phyloP scores from a whole-genome alignment of 805 yeast species.

The Candida tibetensis region DNA sequence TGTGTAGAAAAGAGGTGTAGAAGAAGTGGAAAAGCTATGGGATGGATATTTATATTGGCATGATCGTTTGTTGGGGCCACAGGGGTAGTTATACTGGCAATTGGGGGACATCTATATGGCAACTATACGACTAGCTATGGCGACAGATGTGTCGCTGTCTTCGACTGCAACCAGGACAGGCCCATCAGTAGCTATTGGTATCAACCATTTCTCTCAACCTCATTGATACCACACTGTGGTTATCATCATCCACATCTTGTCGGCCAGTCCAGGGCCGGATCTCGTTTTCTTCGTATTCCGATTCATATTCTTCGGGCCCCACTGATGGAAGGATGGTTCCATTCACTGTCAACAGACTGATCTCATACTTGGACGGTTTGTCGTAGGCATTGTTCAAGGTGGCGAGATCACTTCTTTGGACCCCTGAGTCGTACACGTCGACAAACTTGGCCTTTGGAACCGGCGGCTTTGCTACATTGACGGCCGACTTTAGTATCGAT shows the following conservation, averaged over 20 bases:
- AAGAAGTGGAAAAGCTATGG: too few species aligned
- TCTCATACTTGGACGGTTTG: constrained; percentile 2
- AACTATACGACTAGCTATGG: too few species aligned
- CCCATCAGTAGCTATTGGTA: too few species aligned
- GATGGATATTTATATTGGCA: too few species aligned
- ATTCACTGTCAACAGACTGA: constrained; percentile 9
- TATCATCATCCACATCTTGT: constrained; percentile 4
- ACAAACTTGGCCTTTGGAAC: not conserved
- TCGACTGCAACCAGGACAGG: too few species aligned
- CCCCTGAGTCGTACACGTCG: constrained; percentile 1
- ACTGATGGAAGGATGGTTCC: constrained; percentile 11
- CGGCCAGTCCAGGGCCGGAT: constrained; percentile 1
- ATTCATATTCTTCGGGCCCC: not conserved
- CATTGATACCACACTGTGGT: constrained; percentile 4
- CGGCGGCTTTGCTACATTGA: not conserved
- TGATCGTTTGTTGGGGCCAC: too few species aligned
- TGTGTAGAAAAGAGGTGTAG: too few species aligned
- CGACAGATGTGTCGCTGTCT: too few species aligned
- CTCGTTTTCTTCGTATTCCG: constrained; percentile 1
- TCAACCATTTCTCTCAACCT: too few species aligned
- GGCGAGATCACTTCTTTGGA: constrained; percentile 12
- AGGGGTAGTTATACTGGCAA: too few species aligned
- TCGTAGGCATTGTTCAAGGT: constrained; percentile 14
- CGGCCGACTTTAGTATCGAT: constrained; percentile 34
- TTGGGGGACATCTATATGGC: too few species aligned